Evolutionary conservation across 2,329 filamentous ascomycete genomes (phyloP), one percentile per base, ranked within the genome.

Genomic region (Trichoderma cornu-damae): DNA sequence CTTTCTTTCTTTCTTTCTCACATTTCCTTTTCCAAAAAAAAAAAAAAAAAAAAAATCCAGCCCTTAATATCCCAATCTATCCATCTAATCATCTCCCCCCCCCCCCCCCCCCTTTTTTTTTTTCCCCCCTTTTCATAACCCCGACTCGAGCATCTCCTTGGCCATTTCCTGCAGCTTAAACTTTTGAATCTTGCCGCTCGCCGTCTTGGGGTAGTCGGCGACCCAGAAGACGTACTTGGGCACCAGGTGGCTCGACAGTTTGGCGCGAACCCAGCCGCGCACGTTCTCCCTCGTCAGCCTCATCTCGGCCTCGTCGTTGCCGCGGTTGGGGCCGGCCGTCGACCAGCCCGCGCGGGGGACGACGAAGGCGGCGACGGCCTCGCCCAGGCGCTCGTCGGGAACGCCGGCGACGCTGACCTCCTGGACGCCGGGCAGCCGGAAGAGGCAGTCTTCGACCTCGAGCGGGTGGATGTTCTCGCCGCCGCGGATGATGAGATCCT

Each of bases 151-250:
- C 6, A 74, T 49, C 61, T 73, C 69, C 63, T 68, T 71, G 1
- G 78, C 92, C 66, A 80, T 75, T 14, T 91, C 87, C 67, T 83
- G 82, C 66, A 97, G 71, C 75, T 87, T 93, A 70, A 88, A 96
- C 75, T 97, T 96, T 75, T 96, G 90, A 57, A 97, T 92, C 82
- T 99, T 99, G 22, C 93, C 93, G 70, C 90, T 96, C 5, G 91
- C 89, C 34, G 94, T 99, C 80, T 96, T 96, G 18, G 93, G 93
- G 69, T 89, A 95, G n/a, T 85, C 82, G 1, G 86, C 79, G 0
- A 89, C 78, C 81, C 89, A 96, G 69, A 96, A 96, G n/a, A 97
- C 81, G 68, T 93, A 84, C 72, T 89, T 94, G 0, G 93, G 93
- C 52, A 89, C 89, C 68, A 96, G 83, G 71, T 93, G 89, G 62